Evolutionary conservation across 805 yeast genomes (phyloP), one percentile per base, ranked within the genome.

Genomic region (Candida vaughaniae): DNA sequence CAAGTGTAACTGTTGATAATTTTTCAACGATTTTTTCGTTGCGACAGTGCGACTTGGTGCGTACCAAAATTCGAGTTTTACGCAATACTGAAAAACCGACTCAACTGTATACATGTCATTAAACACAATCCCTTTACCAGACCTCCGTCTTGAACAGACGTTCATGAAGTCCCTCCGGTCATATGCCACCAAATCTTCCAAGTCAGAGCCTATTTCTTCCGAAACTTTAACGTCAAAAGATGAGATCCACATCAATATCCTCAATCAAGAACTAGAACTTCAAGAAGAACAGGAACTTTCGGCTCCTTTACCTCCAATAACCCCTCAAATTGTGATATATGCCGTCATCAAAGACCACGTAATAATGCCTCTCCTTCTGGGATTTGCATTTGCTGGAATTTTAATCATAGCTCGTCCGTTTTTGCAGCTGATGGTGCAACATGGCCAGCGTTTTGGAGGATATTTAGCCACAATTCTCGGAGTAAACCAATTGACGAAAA

Each of bases 121-220:
- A 12, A 22, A 16, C 29, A 32, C 31, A 12, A 20, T 60, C 5
- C 46, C 57, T 10, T 45, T 71, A 3, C 90, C 90, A 1, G 91
- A 84, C 48, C 58, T 83, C 16, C 64, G 91, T 30, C 82, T 81
- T 48, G 86, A 81, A 49, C 73, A 79, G 38, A 64, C 84, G 2
- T 83, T 83, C 53, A 55, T 66, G 44, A 55, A 49, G 35, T 55
- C 52, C 17, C 53, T 68, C 20, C 41, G 52, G 25, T 39, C 41
- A 8, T 64, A 66, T 38, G 68, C 70, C 14, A 55, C 15, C 5
- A 20, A 17, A 16, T 4, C 35, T 3, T 11, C 38, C 14, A 15
- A 34, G n/a, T 25, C 26, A 6, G 7, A 3, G 49, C 16, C 43
- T 34, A 31, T 35, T 28, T 20, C 42, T 26, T 4, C 44, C 43